Percentiles rank a stretch among this genome's conserved stretches.
phyloP scores from a whole-genome alignment of 2,329 filamentous ascomycete genomes.

The Xylariales sp. region DNA sequence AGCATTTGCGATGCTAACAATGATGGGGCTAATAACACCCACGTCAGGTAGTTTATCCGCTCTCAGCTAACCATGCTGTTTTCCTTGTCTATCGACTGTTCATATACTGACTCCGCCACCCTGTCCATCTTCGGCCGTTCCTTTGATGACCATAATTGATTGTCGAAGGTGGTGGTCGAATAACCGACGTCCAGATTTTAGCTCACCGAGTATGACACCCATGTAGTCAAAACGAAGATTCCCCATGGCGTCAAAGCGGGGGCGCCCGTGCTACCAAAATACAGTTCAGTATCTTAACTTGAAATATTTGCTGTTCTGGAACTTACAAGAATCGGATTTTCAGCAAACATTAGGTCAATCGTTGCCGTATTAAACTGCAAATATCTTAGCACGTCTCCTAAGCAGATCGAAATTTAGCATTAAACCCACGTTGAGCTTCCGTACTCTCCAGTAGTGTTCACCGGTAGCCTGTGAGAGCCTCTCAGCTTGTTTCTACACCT shows the following conservation, averaged over 20 bases:
- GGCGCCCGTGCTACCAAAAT: conserved; percentile 2
- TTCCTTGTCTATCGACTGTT: no score
- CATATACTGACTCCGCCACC: no score
- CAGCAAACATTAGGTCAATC: not conserved
- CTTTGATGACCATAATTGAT: not conserved
- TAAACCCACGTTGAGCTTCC: conserved; percentile 5
- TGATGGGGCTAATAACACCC: no score
- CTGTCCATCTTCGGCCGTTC: not conserved
- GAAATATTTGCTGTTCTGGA: not conserved
- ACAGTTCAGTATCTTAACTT: not conserved
- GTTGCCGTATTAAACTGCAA: not conserved
- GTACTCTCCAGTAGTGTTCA: conserved; percentile 9
- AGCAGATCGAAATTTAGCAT: not conserved
- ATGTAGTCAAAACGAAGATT: conserved; percentile 11
- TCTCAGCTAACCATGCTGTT: no score
- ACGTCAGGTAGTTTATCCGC: no score
- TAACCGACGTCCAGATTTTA: not conserved
- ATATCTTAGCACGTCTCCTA: not conserved
- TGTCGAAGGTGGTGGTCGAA: not conserved
- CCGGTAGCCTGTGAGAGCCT: conserved; percentile 7
- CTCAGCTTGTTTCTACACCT: not conserved
- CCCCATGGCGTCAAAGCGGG: conserved; percentile 7
- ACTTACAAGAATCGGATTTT: not conserved
- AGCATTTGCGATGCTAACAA: no score
- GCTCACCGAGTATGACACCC: conserved; percentile 3